Conservation (phyloP, 306 rosid genomes). For the Vicia faba region DNA sequence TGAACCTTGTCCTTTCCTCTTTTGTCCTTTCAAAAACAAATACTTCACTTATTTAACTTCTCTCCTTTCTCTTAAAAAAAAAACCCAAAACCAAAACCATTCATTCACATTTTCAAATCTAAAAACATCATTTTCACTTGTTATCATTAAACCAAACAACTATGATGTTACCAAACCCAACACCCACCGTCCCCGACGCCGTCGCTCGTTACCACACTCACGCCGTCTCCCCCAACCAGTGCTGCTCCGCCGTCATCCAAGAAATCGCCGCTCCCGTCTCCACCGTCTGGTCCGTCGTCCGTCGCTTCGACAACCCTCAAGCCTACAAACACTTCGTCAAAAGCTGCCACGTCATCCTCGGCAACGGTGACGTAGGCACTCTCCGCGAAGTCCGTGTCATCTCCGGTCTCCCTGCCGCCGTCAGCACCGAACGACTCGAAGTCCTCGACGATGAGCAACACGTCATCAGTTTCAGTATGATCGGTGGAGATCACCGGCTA, state of each 20-base stretch:
- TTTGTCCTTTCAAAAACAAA: background rate
- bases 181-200: constrained; percentile 50
- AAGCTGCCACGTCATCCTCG: constrained; percentile 85
- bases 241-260: constrained; percentile 82
- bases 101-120: constrained; percentile 5
- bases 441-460: constrained; percentile 91
- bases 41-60: constrained; percentile 23
- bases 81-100: background rate
- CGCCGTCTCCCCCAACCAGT: constrained; percentile 56
- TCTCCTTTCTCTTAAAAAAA: constrained; percentile 1
- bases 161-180: constrained; percentile 22
- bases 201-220: constrained; percentile 68
- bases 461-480: constrained; percentile 85
- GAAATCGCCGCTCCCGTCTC: constrained; percentile 80
- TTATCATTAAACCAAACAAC: background rate
- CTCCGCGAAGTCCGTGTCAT: constrained; percentile 80
- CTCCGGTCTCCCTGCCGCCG: constrained; percentile 90
- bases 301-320: constrained; percentile 95
- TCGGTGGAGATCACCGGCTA: constrained; percentile 94
- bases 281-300: constrained; percentile 89
- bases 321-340: constrained; percentile 92
- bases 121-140: background rate
- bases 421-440: constrained; percentile 90
- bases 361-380: constrained; percentile 84
- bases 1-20: background rate